phyloP scores from a whole-genome alignment of 1,139 yeast genomes.

The Meyerozyma guilliermondii region DNA sequence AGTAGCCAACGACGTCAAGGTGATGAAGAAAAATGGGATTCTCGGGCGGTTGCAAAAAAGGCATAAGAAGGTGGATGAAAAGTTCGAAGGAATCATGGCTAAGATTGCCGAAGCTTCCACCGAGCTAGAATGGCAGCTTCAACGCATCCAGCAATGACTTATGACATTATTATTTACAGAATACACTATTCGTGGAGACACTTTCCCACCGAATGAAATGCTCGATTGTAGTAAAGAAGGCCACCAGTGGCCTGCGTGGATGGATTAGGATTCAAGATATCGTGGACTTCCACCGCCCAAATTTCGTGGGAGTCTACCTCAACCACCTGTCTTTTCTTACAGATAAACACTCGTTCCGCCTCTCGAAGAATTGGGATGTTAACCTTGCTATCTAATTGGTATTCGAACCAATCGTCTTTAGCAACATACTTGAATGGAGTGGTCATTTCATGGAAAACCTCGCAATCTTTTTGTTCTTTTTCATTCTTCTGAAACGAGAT shows the following conservation, averaged over 20 bases:
- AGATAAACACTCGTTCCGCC: slow-evolving; percentile 61
- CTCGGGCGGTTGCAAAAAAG: slow-evolving; percentile 24
- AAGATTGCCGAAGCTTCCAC: slow-evolving; percentile 21
- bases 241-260: slow-evolving; percentile 45
- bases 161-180: not conserved
- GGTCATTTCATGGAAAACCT: slow-evolving; percentile 41
- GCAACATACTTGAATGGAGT: slow-evolving; percentile 15
- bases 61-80: slow-evolving; percentile 29
- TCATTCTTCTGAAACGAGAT: slow-evolving; percentile 1
- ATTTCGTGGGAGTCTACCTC: slow-evolving; percentile 77
- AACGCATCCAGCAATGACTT: slow-evolving; percentile 1
- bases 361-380: slow-evolving; percentile 48
- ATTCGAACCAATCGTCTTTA: slow-evolving; percentile 2
- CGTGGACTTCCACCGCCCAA: slow-evolving; percentile 71
- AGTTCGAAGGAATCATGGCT: slow-evolving; percentile 35
- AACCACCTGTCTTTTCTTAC: slow-evolving; percentile 51
- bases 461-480: slow-evolving; percentile 24
- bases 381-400: not conserved
- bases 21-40: slow-evolving; percentile 24
- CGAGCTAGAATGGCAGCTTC: slow-evolving; percentile 10
- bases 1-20: slow-evolving; percentile 24
- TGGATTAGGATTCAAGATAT: slow-evolving; percentile 12
- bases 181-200: slow-evolving; percentile 1
- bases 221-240: slow-evolving; percentile 57
- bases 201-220: slow-evolving; percentile 53